phyloP scores from a whole-genome alignment of 2,329 filamentous ascomycete genomes.

The Hymenoscyphus infarciens region DNA sequence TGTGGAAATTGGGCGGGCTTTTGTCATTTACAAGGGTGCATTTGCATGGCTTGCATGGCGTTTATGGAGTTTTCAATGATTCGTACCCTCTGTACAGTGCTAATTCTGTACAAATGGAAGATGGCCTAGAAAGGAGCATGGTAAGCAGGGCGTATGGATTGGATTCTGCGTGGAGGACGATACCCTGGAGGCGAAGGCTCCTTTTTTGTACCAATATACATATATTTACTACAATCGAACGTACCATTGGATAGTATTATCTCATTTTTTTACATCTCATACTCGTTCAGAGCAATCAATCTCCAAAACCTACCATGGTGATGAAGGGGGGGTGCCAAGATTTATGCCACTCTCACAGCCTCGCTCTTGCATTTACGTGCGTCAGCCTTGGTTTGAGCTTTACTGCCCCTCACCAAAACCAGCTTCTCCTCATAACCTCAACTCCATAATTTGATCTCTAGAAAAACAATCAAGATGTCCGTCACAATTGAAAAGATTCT shows the following conservation, averaged over 20 bases:
- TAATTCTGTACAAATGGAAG: slow-evolving; percentile 21
- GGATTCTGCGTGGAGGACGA: slow-evolving; percentile 26
- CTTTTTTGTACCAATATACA: background rate
- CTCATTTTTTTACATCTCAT: too few relatives aligned
- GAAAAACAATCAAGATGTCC: slow-evolving; percentile 36
- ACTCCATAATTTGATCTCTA: background rate
- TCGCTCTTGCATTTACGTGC: slow-evolving; percentile 15
- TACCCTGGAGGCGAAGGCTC: slow-evolving; percentile 23
- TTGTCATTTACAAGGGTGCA: slow-evolving; percentile 13
- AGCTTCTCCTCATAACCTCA: background rate
- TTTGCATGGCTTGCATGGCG: slow-evolving; percentile 25
- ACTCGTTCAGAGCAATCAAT: too few relatives aligned
- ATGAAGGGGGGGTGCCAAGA: background rate
- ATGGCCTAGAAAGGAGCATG: slow-evolving; percentile 13
- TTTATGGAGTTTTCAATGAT: slow-evolving; percentile 2
- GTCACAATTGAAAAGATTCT: slow-evolving; percentile 67
- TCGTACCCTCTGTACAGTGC: slow-evolving; percentile 14
- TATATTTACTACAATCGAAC: background rate
- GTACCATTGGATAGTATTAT: too few relatives aligned
- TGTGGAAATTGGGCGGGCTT: slow-evolving; percentile 11
- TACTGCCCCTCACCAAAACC: background rate
- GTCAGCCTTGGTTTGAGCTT: slow-evolving; percentile 14
- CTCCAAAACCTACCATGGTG: background rate
- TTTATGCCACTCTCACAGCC: background rate
- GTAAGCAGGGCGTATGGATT: slow-evolving; percentile 18